Evolutionary conservation across 495 filamentous ascomycete genomes (phyloP).

Genomic region (Podospora sp.): DNA sequence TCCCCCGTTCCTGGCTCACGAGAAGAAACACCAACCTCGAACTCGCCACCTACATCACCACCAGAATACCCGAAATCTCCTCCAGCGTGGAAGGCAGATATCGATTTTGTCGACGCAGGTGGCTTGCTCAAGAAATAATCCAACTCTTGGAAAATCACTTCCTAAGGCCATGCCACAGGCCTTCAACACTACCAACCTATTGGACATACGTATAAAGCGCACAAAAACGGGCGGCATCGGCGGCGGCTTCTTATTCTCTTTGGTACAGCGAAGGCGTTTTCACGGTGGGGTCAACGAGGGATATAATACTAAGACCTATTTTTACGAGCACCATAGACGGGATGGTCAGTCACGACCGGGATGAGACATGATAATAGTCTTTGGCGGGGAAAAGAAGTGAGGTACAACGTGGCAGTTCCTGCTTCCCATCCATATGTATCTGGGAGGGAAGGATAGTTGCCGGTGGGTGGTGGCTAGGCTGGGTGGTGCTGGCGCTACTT

Average conservation of each 20-base stretch:
- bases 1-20: slow-evolving; percentile 31
- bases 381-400: not conserved
- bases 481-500: not conserved
- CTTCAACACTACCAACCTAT: not conserved
- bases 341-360: not conserved
- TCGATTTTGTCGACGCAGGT: slow-evolving; percentile 58
- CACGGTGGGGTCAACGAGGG: not conserved
- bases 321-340: not conserved
- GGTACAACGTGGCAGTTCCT: too few relatives aligned
- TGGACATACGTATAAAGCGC: not conserved
- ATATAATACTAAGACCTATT: slow-evolving; percentile 2
- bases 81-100: slow-evolving; percentile 22
- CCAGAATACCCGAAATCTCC: slow-evolving; percentile 15
- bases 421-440: not conserved
- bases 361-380: slow-evolving; percentile 5
- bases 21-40: slow-evolving; percentile 17
- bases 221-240: not conserved
- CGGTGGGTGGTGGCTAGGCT: not conserved
- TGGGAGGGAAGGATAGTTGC: not conserved
- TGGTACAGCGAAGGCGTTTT: slow-evolving; percentile 14
- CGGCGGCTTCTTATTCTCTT: not conserved
- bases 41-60: slow-evolving; percentile 26
- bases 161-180: not conserved
- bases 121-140: slow-evolving; percentile 46
- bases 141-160: not conserved